A percentile compares a stretch with the other conserved stretches of the same genome.
Conservation (phyloP, 1,284 basidiomycete genomes). For the Ustilago curta region DNA sequence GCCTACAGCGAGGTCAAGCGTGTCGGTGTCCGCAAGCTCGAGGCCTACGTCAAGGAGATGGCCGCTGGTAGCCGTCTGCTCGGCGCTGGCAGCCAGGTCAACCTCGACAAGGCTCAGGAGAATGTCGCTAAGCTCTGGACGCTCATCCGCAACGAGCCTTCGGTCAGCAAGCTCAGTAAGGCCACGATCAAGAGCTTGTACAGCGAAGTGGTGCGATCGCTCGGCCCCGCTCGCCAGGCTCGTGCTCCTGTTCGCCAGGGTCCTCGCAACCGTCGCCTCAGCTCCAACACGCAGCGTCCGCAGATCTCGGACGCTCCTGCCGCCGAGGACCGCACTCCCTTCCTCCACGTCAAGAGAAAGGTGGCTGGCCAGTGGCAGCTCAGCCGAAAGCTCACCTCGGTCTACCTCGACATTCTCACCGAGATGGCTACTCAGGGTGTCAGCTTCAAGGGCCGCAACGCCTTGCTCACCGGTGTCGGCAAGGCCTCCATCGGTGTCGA, state of each 20-base stretch:
- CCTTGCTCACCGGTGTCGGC: slow-evolving; percentile 94
- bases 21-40: slow-evolving; percentile 93
- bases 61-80: slow-evolving; percentile 83
- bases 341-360: slow-evolving; percentile 95
- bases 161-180: slow-evolving; percentile 96
- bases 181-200: slow-evolving; percentile 96
- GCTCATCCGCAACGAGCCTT: slow-evolving; percentile 94
- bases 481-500: slow-evolving; percentile 98
- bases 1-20: slow-evolving; percentile 93
- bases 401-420: slow-evolving; percentile 89
- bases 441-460: slow-evolving; percentile 98
- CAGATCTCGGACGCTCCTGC: slow-evolving; percentile 53
- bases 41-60: slow-evolving; percentile 99
- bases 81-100: slow-evolving; percentile 60
- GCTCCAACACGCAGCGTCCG: slow-evolving; percentile 65
- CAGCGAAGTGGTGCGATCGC: slow-evolving; percentile 85
- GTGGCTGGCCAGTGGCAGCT: slow-evolving; percentile 97
- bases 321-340: slow-evolving; percentile 82
- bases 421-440: slow-evolving; percentile 98
- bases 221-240: slow-evolving; percentile 75
- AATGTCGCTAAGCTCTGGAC: slow-evolving; percentile 97
- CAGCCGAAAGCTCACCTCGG: slow-evolving; percentile 87
- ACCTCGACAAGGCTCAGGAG: slow-evolving; percentile 91
- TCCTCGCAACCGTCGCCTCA: slow-evolving; percentile 71
- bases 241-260: slow-evolving; percentile 72